These are phyloP conservation scores for Canariomyces notabilis DNA, from an alignment of 2,329 filamentous ascomycete genomes.

Conservation along the genomic window DNA sequence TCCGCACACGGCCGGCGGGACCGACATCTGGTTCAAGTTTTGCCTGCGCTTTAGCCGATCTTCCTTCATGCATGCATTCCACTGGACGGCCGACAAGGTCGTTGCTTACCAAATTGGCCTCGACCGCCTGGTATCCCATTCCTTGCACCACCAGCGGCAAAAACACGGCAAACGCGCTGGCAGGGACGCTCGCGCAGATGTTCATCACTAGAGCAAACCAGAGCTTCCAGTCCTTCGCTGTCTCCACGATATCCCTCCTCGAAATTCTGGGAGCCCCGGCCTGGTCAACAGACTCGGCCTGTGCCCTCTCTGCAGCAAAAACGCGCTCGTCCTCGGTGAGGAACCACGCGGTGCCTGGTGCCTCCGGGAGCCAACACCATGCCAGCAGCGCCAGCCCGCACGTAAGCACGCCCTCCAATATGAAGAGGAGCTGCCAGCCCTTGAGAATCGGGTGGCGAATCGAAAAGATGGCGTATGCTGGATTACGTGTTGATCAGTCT, in stretches of 20 bases:
- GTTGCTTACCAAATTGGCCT: constrained; percentile 27
- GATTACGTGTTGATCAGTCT: no score
- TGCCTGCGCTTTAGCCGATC: background rate
- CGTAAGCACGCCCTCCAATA: constrained; percentile 40
- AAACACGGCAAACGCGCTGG: constrained; percentile 31
- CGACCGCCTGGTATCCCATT: constrained; percentile 25
- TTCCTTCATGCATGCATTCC: background rate
- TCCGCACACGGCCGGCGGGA: constrained; percentile 32
- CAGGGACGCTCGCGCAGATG: constrained; percentile 31
- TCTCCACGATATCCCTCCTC: constrained; percentile 30
- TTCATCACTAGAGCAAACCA: constrained; percentile 32
- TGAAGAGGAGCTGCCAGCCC: constrained; percentile 41
- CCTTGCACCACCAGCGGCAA: constrained; percentile 32
- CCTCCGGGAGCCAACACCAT: constrained; percentile 35
- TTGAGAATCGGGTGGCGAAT: constrained; percentile 30
- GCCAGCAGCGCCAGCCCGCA: constrained; percentile 34
- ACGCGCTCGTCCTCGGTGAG: constrained; percentile 33
- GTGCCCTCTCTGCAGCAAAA: constrained; percentile 33
- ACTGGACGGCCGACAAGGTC: no score
- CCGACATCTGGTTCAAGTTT: constrained; percentile 29
- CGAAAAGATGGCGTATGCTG: constrained; percentile 37
- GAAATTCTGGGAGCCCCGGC: constrained; percentile 6
- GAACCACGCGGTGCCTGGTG: constrained; percentile 36
- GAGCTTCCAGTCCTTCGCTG: constrained; percentile 33
- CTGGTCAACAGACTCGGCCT: background rate